Conservation (phyloP, 2,329 filamentous ascomycete genomes). For the Hypoxylon sp. region DNA sequence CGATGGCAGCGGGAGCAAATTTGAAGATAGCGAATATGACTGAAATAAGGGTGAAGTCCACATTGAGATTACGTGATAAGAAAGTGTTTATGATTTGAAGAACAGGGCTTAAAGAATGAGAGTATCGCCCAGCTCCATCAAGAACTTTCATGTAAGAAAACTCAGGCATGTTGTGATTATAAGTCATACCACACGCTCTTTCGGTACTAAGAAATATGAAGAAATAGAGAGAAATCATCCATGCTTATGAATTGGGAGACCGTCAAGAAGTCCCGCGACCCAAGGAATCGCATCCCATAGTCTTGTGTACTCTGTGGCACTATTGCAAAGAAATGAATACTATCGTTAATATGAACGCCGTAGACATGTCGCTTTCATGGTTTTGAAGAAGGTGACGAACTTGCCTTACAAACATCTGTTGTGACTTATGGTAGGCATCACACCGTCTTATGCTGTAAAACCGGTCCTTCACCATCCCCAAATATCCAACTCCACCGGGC, state of each 20-base stretch:
- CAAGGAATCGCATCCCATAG: too few species aligned
- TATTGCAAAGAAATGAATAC: not conserved
- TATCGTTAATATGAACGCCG: not conserved
- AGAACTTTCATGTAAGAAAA: not conserved
- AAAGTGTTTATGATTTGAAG: not conserved
- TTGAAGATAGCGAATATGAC: slow-evolving; percentile 13
- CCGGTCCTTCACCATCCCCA: not conserved
- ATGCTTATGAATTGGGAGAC: not conserved
- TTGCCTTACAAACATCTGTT: not conserved
- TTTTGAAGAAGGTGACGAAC: too few species aligned
- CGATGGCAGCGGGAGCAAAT: not conserved
- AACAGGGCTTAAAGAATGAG: not conserved
- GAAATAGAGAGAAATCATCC: not conserved
- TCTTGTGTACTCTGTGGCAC: not conserved
- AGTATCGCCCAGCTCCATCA: not conserved
- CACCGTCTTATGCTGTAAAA: too few species aligned
- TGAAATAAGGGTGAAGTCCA: slow-evolving; percentile 14
- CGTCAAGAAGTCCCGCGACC: too few species aligned
- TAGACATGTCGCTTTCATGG: not conserved
- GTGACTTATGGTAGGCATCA: not conserved
- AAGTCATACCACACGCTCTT: not conserved
- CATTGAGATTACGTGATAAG: slow-evolving; percentile 1
- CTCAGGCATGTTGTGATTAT: slow-evolving; percentile 1
- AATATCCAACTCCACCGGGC: not conserved
- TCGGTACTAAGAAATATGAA: not conserved